phyloP scores from a whole-genome alignment of 2,329 filamentous ascomycete genomes.

The Westerdykella ornata region DNA sequence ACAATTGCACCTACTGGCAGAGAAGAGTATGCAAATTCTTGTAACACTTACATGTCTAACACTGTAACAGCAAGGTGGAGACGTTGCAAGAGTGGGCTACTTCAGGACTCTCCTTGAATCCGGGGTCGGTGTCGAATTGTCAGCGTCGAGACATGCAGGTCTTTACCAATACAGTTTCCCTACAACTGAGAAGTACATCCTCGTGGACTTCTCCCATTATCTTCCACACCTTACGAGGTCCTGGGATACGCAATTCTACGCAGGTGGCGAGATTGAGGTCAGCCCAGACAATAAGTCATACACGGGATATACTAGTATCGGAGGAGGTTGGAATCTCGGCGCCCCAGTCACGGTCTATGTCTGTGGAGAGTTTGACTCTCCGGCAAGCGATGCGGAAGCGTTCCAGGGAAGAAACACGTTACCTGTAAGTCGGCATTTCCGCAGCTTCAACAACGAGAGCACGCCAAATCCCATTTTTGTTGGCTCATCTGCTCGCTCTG shows the following conservation, averaged over 20 bases:
- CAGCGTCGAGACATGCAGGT: slow-evolving; percentile 35
- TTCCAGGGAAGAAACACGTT: slow-evolving; percentile 37
- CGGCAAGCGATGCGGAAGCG: slow-evolving; percentile 17
- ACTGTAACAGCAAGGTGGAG: background rate
- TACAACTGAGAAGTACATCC: slow-evolving; percentile 36
- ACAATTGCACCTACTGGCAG: slow-evolving; percentile 41
- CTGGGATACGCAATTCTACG: slow-evolving; percentile 35
- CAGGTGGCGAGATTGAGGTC: slow-evolving; percentile 31
- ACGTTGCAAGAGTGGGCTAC: slow-evolving; percentile 31
- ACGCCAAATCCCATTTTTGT: slow-evolving; percentile 26
- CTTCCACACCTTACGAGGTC: slow-evolving; percentile 28
- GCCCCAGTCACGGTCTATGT: slow-evolving; percentile 33
- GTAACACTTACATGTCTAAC: background rate
- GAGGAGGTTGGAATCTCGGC: slow-evolving; percentile 35
- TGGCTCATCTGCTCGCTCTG: slow-evolving; percentile 22
- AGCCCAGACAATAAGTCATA: slow-evolving; percentile 23
- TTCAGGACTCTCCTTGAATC: slow-evolving; percentile 34
- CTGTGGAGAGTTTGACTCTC: slow-evolving; percentile 30
- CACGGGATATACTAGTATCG: slow-evolving; percentile 31
- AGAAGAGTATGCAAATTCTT: slow-evolving; percentile 16
- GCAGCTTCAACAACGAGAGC: slow-evolving; percentile 26
- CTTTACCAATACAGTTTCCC: slow-evolving; percentile 37
- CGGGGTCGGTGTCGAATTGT: slow-evolving; percentile 31
- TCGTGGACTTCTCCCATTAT: slow-evolving; percentile 46
- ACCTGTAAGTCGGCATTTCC: slow-evolving; percentile 28